Evolutionary conservation across 768 basidiomycete species (phyloP).

Genomic region (Fomitopsis serialis): DNA sequence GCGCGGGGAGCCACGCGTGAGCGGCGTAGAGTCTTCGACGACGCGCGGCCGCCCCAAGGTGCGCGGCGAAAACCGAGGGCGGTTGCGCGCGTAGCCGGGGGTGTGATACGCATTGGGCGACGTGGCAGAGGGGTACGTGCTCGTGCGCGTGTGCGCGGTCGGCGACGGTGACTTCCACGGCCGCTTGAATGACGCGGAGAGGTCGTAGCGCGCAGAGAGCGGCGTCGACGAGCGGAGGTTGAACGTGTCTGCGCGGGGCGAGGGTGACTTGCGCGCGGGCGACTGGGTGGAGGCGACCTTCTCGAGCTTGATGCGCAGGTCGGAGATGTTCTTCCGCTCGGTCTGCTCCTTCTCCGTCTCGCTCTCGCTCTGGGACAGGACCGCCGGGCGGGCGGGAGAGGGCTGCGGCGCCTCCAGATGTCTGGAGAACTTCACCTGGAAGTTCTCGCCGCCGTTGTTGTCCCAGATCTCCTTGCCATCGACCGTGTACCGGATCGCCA

Average conservation of each 20-base stretch:
- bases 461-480: constrained; percentile 87
- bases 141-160: constrained; percentile 32
- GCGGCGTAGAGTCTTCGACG: constrained; percentile 7
- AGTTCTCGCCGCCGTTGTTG: constrained; percentile 78
- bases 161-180: constrained; percentile 34
- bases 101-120: constrained; percentile 28
- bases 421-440: constrained; percentile 63
- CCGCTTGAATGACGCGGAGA: constrained; percentile 43
- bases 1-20: constrained; percentile 45
- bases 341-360: constrained; percentile 22
- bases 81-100: constrained; percentile 28
- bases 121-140: constrained; percentile 40
- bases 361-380: not conserved
- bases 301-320: constrained; percentile 64
- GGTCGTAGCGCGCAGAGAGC: constrained; percentile 54
- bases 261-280: constrained; percentile 11
- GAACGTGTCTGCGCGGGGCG: constrained; percentile 13
- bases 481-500: constrained; percentile 71
- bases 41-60: not conserved
- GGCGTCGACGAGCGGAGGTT: constrained; percentile 28
- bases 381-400: constrained; percentile 11
- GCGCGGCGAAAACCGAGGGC: not conserved
- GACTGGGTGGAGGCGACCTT: constrained; percentile 41
- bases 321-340: constrained; percentile 42
- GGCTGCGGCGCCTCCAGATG: constrained; percentile 10